phyloP scores from a whole-genome alignment of 1,139 yeast species.

The Pichia norvegensis region DNA sequence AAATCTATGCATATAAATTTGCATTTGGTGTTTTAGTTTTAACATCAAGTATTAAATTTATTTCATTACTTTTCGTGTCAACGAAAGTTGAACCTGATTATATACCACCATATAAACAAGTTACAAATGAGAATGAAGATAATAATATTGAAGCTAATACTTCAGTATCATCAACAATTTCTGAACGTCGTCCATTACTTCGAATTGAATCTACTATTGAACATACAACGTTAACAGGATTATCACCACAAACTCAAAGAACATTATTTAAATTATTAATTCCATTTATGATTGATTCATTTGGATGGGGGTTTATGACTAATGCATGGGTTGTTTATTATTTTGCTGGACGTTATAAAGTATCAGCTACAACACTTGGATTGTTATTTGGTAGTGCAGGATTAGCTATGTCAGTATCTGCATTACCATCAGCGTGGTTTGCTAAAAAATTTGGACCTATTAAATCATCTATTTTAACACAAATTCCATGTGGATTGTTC shows the following conservation, averaged over 20 bases:
- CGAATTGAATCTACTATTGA: slow-evolving; percentile 20
- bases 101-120: slow-evolving; percentile 18
- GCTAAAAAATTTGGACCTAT: slow-evolving; percentile 71
- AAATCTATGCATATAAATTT: slow-evolving; percentile 43
- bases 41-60: slow-evolving; percentile 49
- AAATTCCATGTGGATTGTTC: slow-evolving; percentile 68
- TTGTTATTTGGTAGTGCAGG: slow-evolving; percentile 54
- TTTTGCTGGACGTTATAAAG: slow-evolving; percentile 39
- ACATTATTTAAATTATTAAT: slow-evolving; percentile 37
- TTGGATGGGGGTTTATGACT: slow-evolving; percentile 85
- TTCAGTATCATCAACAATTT: slow-evolving; percentile 15
- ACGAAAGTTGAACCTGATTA: slow-evolving; percentile 42
- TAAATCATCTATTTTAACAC: slow-evolving; percentile 65
- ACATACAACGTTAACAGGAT: slow-evolving; percentile 25
- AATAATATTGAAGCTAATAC: not conserved
- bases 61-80: slow-evolving; percentile 47
- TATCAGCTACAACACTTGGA: slow-evolving; percentile 41
- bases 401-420: slow-evolving; percentile 51
- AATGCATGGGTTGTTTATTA: slow-evolving; percentile 83
- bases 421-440: slow-evolving; percentile 64
- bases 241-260: slow-evolving; percentile 30
- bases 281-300: slow-evolving; percentile 64
- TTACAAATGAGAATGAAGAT: not conserved
- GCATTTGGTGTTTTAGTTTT: slow-evolving; percentile 52
- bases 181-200: slow-evolving; percentile 17